Percentiles rank a stretch among this genome's conserved stretches.
phyloP scores from a whole-genome alignment of 768 basidiomycete species.

The Termitomyces sp. region DNA sequence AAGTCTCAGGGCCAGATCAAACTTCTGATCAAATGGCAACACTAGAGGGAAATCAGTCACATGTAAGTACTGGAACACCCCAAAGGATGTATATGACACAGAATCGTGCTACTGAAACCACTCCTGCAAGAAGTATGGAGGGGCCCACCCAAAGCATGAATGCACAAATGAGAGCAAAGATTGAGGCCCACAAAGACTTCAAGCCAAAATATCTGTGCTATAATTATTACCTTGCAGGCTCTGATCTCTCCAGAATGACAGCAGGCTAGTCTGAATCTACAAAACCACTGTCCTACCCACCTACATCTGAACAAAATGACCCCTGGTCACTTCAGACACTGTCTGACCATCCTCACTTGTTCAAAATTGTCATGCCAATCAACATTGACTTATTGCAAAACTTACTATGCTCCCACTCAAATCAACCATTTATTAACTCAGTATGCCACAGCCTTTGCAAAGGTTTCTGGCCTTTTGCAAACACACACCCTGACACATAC shows the following conservation, averaged over 20 bases:
- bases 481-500: too few relatives aligned
- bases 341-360: too few relatives aligned
- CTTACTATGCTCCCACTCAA: too few relatives aligned
- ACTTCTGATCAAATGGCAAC: not conserved
- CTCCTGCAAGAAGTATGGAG: constrained; percentile 5
- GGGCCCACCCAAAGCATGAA: not conserved
- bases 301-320: too few relatives aligned
- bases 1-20: not conserved
- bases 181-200: not conserved
- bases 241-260: not conserved
- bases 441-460: too few relatives aligned
- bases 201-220: constrained; percentile 8
- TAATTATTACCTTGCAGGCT: not conserved
- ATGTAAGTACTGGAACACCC: constrained; percentile 20
- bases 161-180: not conserved
- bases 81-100: constrained; percentile 7
- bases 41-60: not conserved
- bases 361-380: too few relatives aligned
- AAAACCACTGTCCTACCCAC: too few relatives aligned
- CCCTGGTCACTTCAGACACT: too few relatives aligned
- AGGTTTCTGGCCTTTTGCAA: too few relatives aligned
- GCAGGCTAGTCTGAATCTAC: too few relatives aligned
- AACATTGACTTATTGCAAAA: too few relatives aligned
- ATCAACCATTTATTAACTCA: too few relatives aligned
- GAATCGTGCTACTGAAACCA: constrained; percentile 9